These are phyloP conservation scores for Pestalotiopsis sp. DNA, from an alignment of 2,329 filamentous ascomycete genomes.

Conservation along the genomic window DNA sequence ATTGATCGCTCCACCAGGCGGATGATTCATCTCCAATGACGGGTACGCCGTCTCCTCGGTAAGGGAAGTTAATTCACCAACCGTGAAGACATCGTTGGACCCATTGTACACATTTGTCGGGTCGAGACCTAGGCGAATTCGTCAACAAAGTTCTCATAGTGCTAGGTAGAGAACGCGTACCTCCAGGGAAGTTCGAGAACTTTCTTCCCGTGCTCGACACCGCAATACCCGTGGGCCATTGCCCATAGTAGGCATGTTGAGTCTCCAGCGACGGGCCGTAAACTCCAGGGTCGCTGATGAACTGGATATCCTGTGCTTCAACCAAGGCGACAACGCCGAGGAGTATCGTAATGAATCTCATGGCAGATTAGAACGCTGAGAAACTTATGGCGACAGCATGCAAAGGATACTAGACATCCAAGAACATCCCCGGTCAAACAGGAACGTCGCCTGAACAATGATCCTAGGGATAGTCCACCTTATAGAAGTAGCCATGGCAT, in stretches of 20 bases:
- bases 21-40: constrained; percentile 42
- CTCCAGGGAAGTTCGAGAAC: constrained; percentile 53
- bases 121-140: constrained; percentile 41
- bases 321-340: background rate
- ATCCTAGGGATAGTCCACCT: background rate
- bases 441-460: no score
- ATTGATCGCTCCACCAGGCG: constrained; percentile 27
- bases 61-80: constrained; percentile 35
- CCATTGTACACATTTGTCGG: constrained; percentile 44
- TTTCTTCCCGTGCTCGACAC: constrained; percentile 51
- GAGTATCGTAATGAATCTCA: background rate
- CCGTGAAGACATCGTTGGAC: constrained; percentile 41
- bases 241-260: constrained; percentile 52
- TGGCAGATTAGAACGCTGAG: background rate
- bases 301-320: background rate
- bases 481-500: background rate
- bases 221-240: constrained; percentile 52
- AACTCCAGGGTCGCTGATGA: constrained; percentile 15
- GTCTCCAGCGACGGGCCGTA: constrained; percentile 47
- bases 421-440: background rate
- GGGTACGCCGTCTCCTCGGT: constrained; percentile 27
- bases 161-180: constrained; percentile 10
- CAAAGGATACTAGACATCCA: background rate
- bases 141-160: background rate
- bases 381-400: background rate